A percentile compares a stretch with the other conserved stretches of the same genome.
Evolutionary conservation across 83 land plant genomes (phyloP).

Genomic region (Diphasiastrum complanatum): DNA sequence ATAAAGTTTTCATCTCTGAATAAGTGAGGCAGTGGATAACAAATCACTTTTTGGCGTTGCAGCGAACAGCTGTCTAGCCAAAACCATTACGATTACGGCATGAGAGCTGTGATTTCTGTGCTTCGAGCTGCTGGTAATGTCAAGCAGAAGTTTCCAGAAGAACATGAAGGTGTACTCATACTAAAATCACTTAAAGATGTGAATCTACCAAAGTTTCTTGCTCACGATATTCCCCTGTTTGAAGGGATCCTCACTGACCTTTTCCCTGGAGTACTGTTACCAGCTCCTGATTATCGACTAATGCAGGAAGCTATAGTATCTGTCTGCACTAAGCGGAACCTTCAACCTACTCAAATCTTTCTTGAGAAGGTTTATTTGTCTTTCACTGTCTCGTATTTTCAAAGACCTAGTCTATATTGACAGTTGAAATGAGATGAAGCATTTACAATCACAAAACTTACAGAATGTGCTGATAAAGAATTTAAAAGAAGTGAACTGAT

Average conservation of each 20-base stretch:
- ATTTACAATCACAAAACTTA: no score
- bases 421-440: no score
- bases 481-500: no score
- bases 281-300: conserved; percentile 30
- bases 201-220: conserved; percentile 37
- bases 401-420: no score
- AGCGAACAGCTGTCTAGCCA: conserved; percentile 45
- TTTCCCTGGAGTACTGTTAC: conserved; percentile 37
- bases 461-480: no score
- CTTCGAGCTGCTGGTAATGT: conserved; percentile 41
- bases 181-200: conserved; percentile 40
- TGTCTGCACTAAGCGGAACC: conserved; percentile 24
- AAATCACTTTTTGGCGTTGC: conserved; percentile 3
- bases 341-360: conserved; percentile 33
- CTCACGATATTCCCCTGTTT: conserved; percentile 42
- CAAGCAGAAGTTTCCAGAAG: conserved; percentile 38
- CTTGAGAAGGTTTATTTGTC: conserved; percentile 24
- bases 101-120: conserved; percentile 42
- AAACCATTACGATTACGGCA: conserved; percentile 43
- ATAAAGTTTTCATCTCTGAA: no score
- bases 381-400: not conserved
- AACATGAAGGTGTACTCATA: conserved; percentile 35
- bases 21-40: no score
- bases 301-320: conserved; percentile 27
- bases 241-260: conserved; percentile 38